Conservation (phyloP, 441 rosid species). For the Pelargonium cotyledonis region DNA sequence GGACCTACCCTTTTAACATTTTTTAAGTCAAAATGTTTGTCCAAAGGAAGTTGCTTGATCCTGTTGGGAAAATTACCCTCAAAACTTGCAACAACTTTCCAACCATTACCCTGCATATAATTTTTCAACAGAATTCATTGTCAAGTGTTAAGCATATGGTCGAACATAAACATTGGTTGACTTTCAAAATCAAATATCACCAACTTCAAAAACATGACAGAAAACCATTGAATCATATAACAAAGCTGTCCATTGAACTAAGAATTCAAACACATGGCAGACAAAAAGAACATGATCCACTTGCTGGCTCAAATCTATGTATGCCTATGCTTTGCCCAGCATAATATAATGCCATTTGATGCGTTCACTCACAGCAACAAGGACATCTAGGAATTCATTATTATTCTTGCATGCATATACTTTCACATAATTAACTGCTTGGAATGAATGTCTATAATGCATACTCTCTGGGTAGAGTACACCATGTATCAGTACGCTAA, state of each 20-base stretch:
- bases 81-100: conserved; percentile 95
- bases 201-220: not conserved
- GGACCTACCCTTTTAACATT: conserved; percentile 75
- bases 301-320: not conserved
- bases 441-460: not conserved
- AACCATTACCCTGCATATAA: conserved; percentile 79
- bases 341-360: not conserved
- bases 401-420: not conserved
- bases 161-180: not conserved
- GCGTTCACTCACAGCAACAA: not conserved
- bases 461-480: not conserved
- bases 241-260: not conserved
- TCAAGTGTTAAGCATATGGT: conserved; percentile 1
- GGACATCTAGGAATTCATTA: not conserved
- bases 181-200: not conserved
- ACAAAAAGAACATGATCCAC: not conserved
- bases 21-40: conserved; percentile 81
- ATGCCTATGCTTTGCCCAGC: too few relatives aligned
- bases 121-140: conserved; percentile 8
- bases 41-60: conserved; percentile 93
- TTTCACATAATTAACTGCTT: not conserved
- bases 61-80: conserved; percentile 90
- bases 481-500: not conserved
- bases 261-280: conserved; percentile 4
- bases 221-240: not conserved